These are phyloP conservation scores for Ochetophila trinervis DNA, from an alignment of 306 rosid species.

Conservation along the genomic window DNA sequence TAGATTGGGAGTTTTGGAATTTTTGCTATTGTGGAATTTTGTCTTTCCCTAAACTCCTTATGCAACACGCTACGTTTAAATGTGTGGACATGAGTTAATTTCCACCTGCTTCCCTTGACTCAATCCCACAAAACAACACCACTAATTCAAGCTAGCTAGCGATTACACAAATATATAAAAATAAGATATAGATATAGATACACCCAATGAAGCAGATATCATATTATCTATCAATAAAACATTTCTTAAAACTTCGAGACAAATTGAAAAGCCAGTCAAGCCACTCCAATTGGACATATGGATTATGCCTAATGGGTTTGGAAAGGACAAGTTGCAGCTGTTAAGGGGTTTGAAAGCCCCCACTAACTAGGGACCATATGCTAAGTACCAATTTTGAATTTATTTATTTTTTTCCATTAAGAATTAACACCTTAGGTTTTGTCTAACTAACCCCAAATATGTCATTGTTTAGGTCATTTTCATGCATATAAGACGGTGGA, in stretches of 20 bases:
- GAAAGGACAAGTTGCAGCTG: slow-evolving; percentile 25
- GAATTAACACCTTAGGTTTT: background rate
- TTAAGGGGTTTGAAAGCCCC: slow-evolving; percentile 23
- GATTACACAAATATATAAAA: too few relatives aligned
- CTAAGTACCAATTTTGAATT: slow-evolving; percentile 26
- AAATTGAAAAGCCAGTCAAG: slow-evolving; percentile 12
- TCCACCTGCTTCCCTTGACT: too few relatives aligned
- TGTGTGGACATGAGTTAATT: too few relatives aligned
- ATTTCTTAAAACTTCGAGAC: slow-evolving; percentile 23
- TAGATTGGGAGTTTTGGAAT: too few relatives aligned
- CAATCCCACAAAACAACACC: too few relatives aligned
- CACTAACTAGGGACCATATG: slow-evolving; percentile 34
- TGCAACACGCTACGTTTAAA: too few relatives aligned
- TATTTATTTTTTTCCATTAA: slow-evolving; percentile 1
- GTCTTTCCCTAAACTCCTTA: too few relatives aligned
- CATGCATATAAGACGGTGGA: slow-evolving; percentile 1
- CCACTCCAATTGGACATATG: slow-evolving; percentile 26
- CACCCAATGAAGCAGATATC: background rate
- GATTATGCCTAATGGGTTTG: slow-evolving; percentile 23
- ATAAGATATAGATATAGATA: too few relatives aligned
- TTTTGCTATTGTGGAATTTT: too few relatives aligned
- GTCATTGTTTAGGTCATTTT: slow-evolving; percentile 18
- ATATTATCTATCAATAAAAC: slow-evolving; percentile 19
- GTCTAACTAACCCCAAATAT: slow-evolving; percentile 22
- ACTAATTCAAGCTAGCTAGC: too few relatives aligned